Evolutionary conservation across 2,329 filamentous ascomycete species (phyloP).

Genomic region (Penicillium sp.): DNA sequence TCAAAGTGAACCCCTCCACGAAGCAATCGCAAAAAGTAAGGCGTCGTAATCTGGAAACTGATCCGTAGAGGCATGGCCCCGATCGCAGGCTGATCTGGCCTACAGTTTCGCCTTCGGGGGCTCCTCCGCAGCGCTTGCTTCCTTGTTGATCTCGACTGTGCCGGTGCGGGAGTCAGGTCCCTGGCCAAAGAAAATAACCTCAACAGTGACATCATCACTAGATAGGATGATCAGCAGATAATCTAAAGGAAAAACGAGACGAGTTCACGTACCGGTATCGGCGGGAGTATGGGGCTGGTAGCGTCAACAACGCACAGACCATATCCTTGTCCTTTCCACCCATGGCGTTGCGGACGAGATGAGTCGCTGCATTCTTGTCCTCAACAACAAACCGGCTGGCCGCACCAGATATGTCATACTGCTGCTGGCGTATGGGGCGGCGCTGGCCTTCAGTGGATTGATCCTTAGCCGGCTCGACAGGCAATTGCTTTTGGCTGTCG

Average conservation of each 20-base stretch:
- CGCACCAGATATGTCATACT: conserved; percentile 75
- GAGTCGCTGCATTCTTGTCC: conserved; percentile 95
- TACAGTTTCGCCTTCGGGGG: conserved; percentile 53
- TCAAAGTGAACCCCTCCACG: background rate
- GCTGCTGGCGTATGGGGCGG: conserved; percentile 81
- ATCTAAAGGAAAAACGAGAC: background rate
- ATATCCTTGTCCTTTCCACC: conserved; percentile 93
- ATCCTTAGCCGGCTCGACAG: conserved; percentile 67
- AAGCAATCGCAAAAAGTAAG: background rate
- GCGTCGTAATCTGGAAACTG: background rate
- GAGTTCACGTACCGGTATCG: conserved; percentile 73
- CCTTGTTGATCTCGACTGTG: conserved; percentile 78
- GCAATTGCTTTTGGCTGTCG: conserved; percentile 59
- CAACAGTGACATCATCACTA: conserved; percentile 92
- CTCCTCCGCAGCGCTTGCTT: conserved; percentile 70
- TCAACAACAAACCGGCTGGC: conserved; percentile 87
- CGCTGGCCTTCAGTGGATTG: conserved; percentile 65
- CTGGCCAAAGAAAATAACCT: conserved; percentile 97
- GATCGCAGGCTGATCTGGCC: background rate
- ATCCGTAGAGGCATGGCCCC: background rate
- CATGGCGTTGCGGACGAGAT: conserved; percentile 91
- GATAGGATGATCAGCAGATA: conserved; percentile 27
- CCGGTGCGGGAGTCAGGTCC: conserved; percentile 74
- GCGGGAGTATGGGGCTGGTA: conserved; percentile 87
- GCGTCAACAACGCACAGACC: conserved; percentile 84